A percentile compares a stretch with the other conserved stretches of the same genome.
Conservation (phyloP, 331 rosid genomes). For the Acacia pycnantha region DNA sequence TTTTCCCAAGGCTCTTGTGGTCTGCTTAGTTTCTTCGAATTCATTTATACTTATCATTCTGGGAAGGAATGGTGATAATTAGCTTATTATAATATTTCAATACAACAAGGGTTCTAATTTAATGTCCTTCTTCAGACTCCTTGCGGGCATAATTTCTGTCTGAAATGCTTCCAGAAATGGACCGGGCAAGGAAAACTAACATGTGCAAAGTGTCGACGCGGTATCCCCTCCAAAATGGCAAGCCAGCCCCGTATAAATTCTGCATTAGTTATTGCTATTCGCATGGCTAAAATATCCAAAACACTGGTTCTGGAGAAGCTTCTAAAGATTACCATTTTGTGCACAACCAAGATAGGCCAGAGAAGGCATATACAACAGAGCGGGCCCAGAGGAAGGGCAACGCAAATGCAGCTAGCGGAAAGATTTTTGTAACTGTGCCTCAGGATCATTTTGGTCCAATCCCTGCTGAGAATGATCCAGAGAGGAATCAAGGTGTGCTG, state of each 20-base stretch:
- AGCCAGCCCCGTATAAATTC: constrained; percentile 71
- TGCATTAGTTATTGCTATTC: constrained; percentile 59
- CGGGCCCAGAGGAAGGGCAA: constrained; percentile 58
- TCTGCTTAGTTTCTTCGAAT: neutral
- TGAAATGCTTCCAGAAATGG: constrained; percentile 78
- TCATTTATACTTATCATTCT: neutral
- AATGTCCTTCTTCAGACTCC: constrained; percentile 49
- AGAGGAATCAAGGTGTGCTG: constrained; percentile 60
- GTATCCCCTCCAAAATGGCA: constrained; percentile 56
- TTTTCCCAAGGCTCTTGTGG: neutral
- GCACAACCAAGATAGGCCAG: constrained; percentile 66
- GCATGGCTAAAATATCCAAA: constrained; percentile 58
- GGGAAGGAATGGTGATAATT: neutral
- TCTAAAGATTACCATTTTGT: constrained; percentile 42
- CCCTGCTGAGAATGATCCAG: constrained; percentile 60
- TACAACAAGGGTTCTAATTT: neutral
- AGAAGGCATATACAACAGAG: constrained; percentile 55
- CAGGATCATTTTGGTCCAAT: constrained; percentile 81
- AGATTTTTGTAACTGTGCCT: constrained; percentile 67
- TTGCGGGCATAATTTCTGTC: constrained; percentile 81
- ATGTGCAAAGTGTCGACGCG: constrained; percentile 62
- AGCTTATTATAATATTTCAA: neutral
- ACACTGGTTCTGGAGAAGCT: constrained; percentile 28
- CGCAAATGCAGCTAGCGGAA: constrained; percentile 73
- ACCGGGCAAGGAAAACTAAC: constrained; percentile 51